Conservation (phyloP, 2,329 filamentous ascomycete genomes). For the Monilinia aucupariae region DNA sequence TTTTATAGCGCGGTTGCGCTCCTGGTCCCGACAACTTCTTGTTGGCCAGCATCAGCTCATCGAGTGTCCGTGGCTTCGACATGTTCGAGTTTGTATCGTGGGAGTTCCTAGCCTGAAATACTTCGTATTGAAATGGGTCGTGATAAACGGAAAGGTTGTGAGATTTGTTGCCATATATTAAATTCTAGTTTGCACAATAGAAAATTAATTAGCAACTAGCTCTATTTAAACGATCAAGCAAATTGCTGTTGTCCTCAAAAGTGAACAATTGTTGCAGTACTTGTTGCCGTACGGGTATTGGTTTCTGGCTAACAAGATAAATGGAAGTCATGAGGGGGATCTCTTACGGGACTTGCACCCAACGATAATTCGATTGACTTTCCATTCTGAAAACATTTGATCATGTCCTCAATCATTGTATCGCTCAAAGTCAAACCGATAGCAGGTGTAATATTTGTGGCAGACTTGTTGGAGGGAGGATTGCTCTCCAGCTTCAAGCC, state of each 20-base stretch:
- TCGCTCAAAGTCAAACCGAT: conserved; percentile 53
- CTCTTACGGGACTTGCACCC: conserved; percentile 55
- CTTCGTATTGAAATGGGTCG: conserved; percentile 48
- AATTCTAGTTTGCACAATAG: conserved; percentile 11
- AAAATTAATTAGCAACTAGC: conserved; percentile 13
- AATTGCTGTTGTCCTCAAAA: conserved; percentile 7
- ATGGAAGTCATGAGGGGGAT: conserved; percentile 17
- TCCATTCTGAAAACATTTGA: conserved; percentile 53
- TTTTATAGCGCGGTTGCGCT: conserved; percentile 9
- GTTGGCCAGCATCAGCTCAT: conserved; percentile 6
- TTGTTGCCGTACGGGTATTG: neutral
- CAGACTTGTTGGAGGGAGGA: conserved; percentile 12
- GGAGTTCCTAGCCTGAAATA: conserved; percentile 49
- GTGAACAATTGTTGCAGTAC: neutral
- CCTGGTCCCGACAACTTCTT: conserved; percentile 10
- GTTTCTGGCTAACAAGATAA: neutral
- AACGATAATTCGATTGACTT: conserved; percentile 52
- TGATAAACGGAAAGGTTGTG: conserved; percentile 34
- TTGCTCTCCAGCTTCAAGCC: conserved; percentile 16
- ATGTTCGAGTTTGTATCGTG: conserved; percentile 19
- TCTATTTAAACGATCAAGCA: conserved; percentile 18
- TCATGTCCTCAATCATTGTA: conserved; percentile 56
- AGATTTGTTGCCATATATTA: conserved; percentile 16
- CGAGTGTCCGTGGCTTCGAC: neutral
- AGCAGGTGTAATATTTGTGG: conserved; percentile 5